These are phyloP conservation scores for Ogataea saltuana DNA, from an alignment of 805 yeast species.

Conservation along the genomic window DNA sequence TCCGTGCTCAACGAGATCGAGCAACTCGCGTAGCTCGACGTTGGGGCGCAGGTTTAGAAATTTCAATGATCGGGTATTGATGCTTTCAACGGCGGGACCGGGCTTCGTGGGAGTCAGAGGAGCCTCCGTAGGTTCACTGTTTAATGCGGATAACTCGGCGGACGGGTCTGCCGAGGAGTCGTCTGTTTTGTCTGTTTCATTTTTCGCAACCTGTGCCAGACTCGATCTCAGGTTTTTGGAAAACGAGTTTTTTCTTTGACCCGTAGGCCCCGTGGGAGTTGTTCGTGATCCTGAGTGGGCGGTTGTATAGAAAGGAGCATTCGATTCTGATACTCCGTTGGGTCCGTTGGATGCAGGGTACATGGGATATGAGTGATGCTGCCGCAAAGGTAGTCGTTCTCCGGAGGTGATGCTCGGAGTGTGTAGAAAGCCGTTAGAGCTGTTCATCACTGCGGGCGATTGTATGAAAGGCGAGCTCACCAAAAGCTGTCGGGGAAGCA, in stretches of 20 bases:
- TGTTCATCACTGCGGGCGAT: conserved; percentile 33
- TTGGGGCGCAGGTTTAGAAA: conserved; percentile 23
- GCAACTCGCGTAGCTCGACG: conserved; percentile 24
- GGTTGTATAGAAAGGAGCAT: too few relatives aligned
- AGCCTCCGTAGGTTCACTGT: too few relatives aligned
- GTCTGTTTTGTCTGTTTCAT: conserved; percentile 5
- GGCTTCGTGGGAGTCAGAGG: neutral
- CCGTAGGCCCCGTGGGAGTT: neutral
- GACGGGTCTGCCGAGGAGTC: neutral
- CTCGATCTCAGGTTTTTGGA: conserved; percentile 23
- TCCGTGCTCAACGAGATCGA: conserved; percentile 53
- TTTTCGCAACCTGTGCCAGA: conserved; percentile 16
- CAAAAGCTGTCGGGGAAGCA: conserved; percentile 63
- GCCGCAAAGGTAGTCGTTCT: conserved; percentile 9
- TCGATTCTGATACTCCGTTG: too few relatives aligned
- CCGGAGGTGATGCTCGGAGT: neutral
- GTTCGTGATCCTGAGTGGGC: neutral
- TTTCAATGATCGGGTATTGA: conserved; percentile 24
- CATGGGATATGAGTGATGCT: conserved; percentile 4
- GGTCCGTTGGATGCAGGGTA: too few relatives aligned
- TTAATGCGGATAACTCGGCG: neutral
- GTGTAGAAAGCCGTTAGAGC: neutral
- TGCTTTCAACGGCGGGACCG: neutral
- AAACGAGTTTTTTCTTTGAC: conserved; percentile 14
- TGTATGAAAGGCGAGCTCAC: conserved; percentile 61